Evolutionary conservation across 2,329 filamentous ascomycete species (phyloP), one percentile per base, ranked within the genome.

Genomic region (Fusarium begoniae): DNA sequence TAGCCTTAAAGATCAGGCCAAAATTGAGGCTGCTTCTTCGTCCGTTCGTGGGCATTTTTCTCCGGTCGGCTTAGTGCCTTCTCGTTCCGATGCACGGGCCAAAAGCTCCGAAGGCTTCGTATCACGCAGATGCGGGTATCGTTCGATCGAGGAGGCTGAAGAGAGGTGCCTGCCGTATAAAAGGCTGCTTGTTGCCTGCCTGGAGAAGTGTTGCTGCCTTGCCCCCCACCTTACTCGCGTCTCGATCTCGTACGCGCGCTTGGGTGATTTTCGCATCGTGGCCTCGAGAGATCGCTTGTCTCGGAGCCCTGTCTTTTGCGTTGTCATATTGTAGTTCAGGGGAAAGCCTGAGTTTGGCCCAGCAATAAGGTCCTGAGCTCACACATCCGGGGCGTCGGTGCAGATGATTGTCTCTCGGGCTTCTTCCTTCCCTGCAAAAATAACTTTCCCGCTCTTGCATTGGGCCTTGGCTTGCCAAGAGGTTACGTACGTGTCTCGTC

Each of bases 221-320:
- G 13, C 20, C 13, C 11, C 11, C 35, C 11, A 22, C 5, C 6
- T 13, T 9, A 40, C 11, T 40, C 35, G 0, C 0, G 24, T 18
- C 13, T 30, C 14, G 14, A 6, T 18, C 26, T 41, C 11, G 24
- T 55, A 7, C 10, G 0, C 15, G 20, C 3, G 5, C 3, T 54
- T 28, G 7, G 8, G 22, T 8, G 14, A 4, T 5, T 1, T 5
- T 40, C 35, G 14, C 14, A 5, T 43, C 3, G n/a, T 35, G 11
- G 10, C 10, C 32, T 5, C 11, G 7, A 12, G 8, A 18, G 12
- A 12, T n/a, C 30, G 20, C 30, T 35, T 2, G 2, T 35, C 10
- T 24, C 6, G 15, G 12, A 35, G 14, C 14, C 32, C 32, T 35
- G 14, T 35, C 32, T 8, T 35, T 35, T 35, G 32, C 32, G 32